Conservation (phyloP, 352 stramenopile genomes). For the Phytophthora sansomeana region DNA sequence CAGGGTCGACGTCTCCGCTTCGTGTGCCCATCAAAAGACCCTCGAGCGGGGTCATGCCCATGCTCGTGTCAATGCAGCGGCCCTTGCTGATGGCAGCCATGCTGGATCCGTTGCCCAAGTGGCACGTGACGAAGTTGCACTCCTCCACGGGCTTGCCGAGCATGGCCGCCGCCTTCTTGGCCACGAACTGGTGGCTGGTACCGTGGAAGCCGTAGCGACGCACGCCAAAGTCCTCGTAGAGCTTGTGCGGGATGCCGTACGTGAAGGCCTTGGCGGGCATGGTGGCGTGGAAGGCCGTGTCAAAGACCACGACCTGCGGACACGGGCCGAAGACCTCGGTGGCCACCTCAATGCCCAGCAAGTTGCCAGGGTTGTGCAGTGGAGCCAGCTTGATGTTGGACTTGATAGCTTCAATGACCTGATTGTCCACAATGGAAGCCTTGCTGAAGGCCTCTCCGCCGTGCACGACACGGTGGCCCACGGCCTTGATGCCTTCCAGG, state of each 20-base stretch:
- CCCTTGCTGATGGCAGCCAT: slow-evolving; percentile 83
- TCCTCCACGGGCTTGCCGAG: slow-evolving; percentile 63
- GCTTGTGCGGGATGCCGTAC: slow-evolving; percentile 83
- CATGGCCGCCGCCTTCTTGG: slow-evolving; percentile 66
- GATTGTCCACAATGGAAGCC: slow-evolving; percentile 60
- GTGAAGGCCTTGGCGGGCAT: slow-evolving; percentile 84
- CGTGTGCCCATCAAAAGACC: slow-evolving; percentile 92
- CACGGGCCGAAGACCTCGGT: slow-evolving; percentile 74
- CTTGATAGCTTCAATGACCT: slow-evolving; percentile 64
- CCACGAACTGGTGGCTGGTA: slow-evolving; percentile 89
- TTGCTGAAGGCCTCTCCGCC: slow-evolving; percentile 80
- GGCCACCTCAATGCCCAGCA: slow-evolving; percentile 87
- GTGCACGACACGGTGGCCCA: slow-evolving; percentile 92
- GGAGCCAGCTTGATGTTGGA: slow-evolving; percentile 74
- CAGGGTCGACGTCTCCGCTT: slow-evolving; percentile 86
- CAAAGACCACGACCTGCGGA: slow-evolving; percentile 90
- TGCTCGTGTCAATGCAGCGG: slow-evolving; percentile 89
- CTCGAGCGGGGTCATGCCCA: slow-evolving; percentile 91
- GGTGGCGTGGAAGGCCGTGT: slow-evolving; percentile 91
- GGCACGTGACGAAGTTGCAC: slow-evolving; percentile 86
- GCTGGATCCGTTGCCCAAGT: slow-evolving; percentile 89
- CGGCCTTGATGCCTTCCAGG: slow-evolving; percentile 64
- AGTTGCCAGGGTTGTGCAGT: slow-evolving; percentile 90
- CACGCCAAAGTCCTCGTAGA: slow-evolving; percentile 85
- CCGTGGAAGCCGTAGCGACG: slow-evolving; percentile 93